Conservation (phyloP, 306 rosid genomes). For the Sophora flavescens region DNA sequence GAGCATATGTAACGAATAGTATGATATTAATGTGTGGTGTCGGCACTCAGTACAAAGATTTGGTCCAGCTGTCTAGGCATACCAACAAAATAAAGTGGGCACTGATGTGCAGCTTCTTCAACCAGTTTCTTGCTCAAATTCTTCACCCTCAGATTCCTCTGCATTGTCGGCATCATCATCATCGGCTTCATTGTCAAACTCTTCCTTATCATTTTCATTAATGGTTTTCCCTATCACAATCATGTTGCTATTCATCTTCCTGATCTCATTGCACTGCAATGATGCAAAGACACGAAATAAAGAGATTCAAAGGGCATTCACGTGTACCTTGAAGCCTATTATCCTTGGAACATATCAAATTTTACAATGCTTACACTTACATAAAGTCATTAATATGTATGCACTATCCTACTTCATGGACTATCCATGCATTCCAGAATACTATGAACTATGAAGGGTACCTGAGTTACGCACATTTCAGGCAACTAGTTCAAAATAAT, state of each 20-base stretch:
- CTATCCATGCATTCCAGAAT: slow-evolving; percentile 14
- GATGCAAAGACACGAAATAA: slow-evolving; percentile 47
- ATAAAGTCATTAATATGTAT: not conserved
- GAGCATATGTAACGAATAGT: slow-evolving; percentile 1
- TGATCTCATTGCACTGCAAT: slow-evolving; percentile 84
- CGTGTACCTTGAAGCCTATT: slow-evolving; percentile 27
- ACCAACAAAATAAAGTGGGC: slow-evolving; percentile 10
- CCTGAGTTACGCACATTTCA: not conserved
- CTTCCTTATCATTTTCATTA: slow-evolving; percentile 81
- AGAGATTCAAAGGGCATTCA: not conserved
- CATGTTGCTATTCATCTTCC: slow-evolving; percentile 72
- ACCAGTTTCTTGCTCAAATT: slow-evolving; percentile 93
- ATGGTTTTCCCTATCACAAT: slow-evolving; percentile 74
- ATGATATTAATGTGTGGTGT: slow-evolving; percentile 7
- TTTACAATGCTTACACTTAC: not conserved
- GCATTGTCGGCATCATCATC: slow-evolving; percentile 77
- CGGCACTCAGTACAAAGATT: slow-evolving; percentile 26
- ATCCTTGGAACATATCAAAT: not conserved
- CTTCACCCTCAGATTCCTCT: slow-evolving; percentile 93
- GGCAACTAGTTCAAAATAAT: slow-evolving; percentile 9
- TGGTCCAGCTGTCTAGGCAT: not conserved
- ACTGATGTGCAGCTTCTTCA: slow-evolving; percentile 52
- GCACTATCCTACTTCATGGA: slow-evolving; percentile 8
- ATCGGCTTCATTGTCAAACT: slow-evolving; percentile 71
- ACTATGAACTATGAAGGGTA: not conserved